Base-by-base conservation (phyloP, 306 rosid species). In the Parietaria judaica region DNA sequence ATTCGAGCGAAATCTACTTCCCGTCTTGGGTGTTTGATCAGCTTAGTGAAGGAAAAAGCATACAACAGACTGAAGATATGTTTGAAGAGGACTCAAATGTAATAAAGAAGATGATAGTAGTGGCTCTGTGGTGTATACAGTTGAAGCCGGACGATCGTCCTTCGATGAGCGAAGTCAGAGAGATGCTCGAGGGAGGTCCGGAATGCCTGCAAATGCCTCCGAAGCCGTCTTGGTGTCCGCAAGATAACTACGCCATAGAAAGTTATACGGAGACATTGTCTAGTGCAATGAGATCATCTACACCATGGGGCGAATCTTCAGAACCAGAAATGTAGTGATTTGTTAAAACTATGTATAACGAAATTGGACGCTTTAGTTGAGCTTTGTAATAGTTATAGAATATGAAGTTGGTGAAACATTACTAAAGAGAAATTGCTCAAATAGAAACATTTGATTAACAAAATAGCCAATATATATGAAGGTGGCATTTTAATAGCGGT, bases 101-200 rank as follows among this genome's bases (percentile, higher is more conserved):
- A 1, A 44, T 45, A 44, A 60, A 60, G 51, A 60, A 60, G 64
- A 60, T 60, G 64, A 16, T 60, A 3, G 14, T 45, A 41, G 64
- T 60, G 4, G 64, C 64, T 5, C 16, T 60, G 36, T 60, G 64
- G 64, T 43, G 64, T 6, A 60, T 43, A 44, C 64, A 60, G 35
- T 60, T 60, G 51, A 60, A 60, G 51, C 64, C 64, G 5, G 15
- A 6, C 13, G 64, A 60, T 41, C 64, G 64, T 6, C 64, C 37
- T 60, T 43, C 64, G 9, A 60, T 44, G 52, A 45, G 51, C 11
- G 16, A 45, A 60, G 64, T 43, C 64, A n/a, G 43, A 60, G 52
- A 60, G 41, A 60, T 60, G 64, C 64, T 60, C 10, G 64, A 60
- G 36, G 61, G 17, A 38, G 23, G 38, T 4, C 46, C 14, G n/a